Evolutionary conservation across 441 rosid species (phyloP).

Genomic region (Brassica balearica): DNA sequence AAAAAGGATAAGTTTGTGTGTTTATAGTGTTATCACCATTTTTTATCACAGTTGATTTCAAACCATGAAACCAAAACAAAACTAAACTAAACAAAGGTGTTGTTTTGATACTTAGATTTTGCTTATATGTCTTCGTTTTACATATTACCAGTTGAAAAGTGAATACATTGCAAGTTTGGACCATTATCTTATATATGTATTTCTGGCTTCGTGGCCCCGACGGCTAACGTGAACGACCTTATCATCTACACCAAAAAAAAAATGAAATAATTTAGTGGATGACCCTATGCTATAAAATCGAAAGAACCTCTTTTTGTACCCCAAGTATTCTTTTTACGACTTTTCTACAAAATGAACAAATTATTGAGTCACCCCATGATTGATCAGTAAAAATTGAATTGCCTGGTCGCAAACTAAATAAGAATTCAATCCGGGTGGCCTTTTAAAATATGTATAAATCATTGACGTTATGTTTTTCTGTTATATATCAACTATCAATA

Average conservation of each 20-base stretch:
- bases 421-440: not conserved
- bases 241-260: slow-evolving; percentile 28
- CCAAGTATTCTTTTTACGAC: slow-evolving; percentile 22
- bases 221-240: slow-evolving; percentile 32
- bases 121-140: slow-evolving; percentile 3
- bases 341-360: not conserved
- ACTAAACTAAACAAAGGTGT: not conserved
- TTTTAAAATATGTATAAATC: not conserved
- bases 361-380: slow-evolving; percentile 1
- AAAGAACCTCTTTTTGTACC: slow-evolving; percentile 10
- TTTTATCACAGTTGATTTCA: not conserved
- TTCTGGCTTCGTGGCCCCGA: slow-evolving; percentile 32
- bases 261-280: slow-evolving; percentile 17
- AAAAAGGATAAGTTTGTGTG: not conserved
- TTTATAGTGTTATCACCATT: not conserved
- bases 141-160: slow-evolving; percentile 12
- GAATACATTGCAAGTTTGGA: slow-evolving; percentile 16
- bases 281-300: slow-evolving; percentile 28
- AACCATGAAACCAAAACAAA: not conserved
- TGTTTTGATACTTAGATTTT: slow-evolving; percentile 1
- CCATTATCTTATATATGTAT: slow-evolving; percentile 3
- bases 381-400: not conserved
- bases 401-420: not conserved
- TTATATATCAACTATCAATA: not conserved
- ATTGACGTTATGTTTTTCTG: not conserved